A percentile compares a stretch with the other conserved stretches of the same genome.
These are phyloP conservation scores for Torulaspora franciscae DNA, from an alignment of 805 yeast genomes.

Conservation along the genomic window DNA sequence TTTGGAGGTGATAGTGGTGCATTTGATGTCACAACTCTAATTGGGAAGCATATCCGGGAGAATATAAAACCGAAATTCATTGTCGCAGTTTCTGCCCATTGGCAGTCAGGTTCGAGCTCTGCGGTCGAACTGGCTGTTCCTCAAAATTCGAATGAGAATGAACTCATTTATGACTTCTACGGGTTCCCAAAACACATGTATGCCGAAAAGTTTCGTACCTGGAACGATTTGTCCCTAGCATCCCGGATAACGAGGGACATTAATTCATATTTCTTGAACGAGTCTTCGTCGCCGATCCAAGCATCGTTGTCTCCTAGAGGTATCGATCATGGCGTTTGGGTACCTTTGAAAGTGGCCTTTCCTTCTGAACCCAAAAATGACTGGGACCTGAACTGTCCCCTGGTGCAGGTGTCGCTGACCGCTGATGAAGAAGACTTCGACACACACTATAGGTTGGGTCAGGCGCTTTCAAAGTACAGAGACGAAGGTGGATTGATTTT, in stretches of 20 bases:
- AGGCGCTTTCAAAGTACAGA: slow-evolving; percentile 48
- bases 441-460: slow-evolving; percentile 47
- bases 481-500: slow-evolving; percentile 49
- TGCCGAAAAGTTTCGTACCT: slow-evolving; percentile 54
- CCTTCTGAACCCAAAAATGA: slow-evolving; percentile 27
- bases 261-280: slow-evolving; percentile 2
- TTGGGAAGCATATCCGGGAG: slow-evolving; percentile 50
- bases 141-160: slow-evolving; percentile 39
- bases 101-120: slow-evolving; percentile 49
- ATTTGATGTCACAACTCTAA: slow-evolving; percentile 42
- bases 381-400: slow-evolving; percentile 36
- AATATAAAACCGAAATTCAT: slow-evolving; percentile 59
- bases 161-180: slow-evolving; percentile 66
- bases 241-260: slow-evolving; percentile 11
- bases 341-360: slow-evolving; percentile 70
- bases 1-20: slow-evolving; percentile 57
- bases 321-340: slow-evolving; percentile 81
- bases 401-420: slow-evolving; percentile 41
- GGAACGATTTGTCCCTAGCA: slow-evolving; percentile 42
- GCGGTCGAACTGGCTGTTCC: slow-evolving; percentile 50
- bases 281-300: slow-evolving; percentile 35
- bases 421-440: slow-evolving; percentile 42
- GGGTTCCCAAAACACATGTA: slow-evolving; percentile 68
- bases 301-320: slow-evolving; percentile 49
- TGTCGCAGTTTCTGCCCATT: slow-evolving; percentile 69